Percentiles rank a stretch among this genome's conserved stretches.
Evolutionary conservation across 768 basidiomycete species (phyloP).

Genomic region (Lactarius indigo): DNA sequence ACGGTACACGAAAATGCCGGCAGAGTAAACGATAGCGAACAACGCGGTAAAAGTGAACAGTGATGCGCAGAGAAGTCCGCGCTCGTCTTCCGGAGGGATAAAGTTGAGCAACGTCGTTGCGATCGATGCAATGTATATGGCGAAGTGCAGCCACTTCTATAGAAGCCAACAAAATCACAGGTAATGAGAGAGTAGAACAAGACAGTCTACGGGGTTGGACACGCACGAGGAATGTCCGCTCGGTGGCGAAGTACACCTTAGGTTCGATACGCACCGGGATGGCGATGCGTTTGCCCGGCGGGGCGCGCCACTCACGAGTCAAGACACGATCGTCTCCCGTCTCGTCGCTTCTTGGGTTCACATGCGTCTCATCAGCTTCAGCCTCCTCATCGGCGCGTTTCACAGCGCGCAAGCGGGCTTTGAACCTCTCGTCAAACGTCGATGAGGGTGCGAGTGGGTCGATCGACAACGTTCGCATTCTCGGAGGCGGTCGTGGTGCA

Average conservation of each 20-base stretch:
- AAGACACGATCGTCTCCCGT: constrained; percentile 50
- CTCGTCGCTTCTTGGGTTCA: constrained; percentile 15
- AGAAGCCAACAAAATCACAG: not conserved
- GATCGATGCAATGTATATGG: constrained; percentile 84
- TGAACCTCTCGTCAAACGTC: constrained; percentile 79
- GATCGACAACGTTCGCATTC: constrained; percentile 51
- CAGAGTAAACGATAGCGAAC: constrained; percentile 82
- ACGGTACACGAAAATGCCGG: constrained; percentile 75
- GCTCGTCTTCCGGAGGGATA: constrained; percentile 61
- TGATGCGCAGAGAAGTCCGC: constrained; percentile 81
- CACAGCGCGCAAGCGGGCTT: constrained; percentile 55
- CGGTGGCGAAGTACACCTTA: constrained; percentile 96
- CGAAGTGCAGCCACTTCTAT: constrained; percentile 87
- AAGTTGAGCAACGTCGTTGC: constrained; percentile 91
- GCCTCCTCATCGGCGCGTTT: constrained; percentile 40
- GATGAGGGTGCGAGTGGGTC: constrained; percentile 83
- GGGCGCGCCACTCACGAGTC: constrained; percentile 70
- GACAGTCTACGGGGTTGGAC: not conserved
- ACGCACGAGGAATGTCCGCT: constrained; percentile 89
- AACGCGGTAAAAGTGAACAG: constrained; percentile 91
- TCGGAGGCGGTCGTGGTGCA: constrained; percentile 20
- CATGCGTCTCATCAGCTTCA: constrained; percentile 35
- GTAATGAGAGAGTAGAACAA: not conserved
- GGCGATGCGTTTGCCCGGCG: constrained; percentile 83
- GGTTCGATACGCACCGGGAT: constrained; percentile 97